Conservation (phyloP, 1,284 basidiomycete species). For the Ganoderma lucidum region DNA sequence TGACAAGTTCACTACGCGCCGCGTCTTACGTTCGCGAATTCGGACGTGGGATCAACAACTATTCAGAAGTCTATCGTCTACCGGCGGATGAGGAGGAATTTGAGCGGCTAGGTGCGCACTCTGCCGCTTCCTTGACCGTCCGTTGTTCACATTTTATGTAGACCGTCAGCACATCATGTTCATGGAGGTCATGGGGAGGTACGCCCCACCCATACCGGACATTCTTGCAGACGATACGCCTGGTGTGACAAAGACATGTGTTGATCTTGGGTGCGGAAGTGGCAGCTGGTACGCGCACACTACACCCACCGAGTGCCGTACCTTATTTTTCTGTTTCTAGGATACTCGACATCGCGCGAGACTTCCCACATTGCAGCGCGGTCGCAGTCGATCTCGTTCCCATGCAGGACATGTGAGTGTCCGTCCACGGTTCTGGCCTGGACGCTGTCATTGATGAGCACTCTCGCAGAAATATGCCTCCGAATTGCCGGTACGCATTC, state of each 20-base stretch:
- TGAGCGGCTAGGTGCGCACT: slow-evolving; percentile 64
- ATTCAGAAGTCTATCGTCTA: slow-evolving; percentile 78
- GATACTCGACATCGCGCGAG: slow-evolving; percentile 76
- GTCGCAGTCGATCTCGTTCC: slow-evolving; percentile 83
- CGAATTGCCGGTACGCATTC: slow-evolving; percentile 66
- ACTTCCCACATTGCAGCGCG: slow-evolving; percentile 72
- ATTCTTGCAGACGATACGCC: slow-evolving; percentile 66
- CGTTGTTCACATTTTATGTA: slow-evolving; percentile 37
- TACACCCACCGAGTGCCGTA: slow-evolving; percentile 13
- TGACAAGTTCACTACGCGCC: slow-evolving; percentile 68
- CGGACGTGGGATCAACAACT: slow-evolving; percentile 75
- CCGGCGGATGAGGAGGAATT: slow-evolving; percentile 81
- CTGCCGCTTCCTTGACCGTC: slow-evolving; percentile 6
- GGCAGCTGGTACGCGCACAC: slow-evolving; percentile 67
- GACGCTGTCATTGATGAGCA: slow-evolving; percentile 15
- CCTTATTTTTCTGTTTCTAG: slow-evolving; percentile 45
- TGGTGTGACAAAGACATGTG: slow-evolving; percentile 63
- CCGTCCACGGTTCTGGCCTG: neutral
- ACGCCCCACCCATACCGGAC: slow-evolving; percentile 61
- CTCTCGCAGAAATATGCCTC: slow-evolving; percentile 61
- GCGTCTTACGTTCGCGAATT: slow-evolving; percentile 70
- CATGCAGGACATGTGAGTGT: slow-evolving; percentile 71
- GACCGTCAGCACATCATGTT: slow-evolving; percentile 76
- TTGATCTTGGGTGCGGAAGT: slow-evolving; percentile 84
- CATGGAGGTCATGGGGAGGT: slow-evolving; percentile 68